Evolutionary conservation across 2,329 filamentous ascomycete species (phyloP).

Genomic region (Purpureocillium takamizusanense): DNA sequence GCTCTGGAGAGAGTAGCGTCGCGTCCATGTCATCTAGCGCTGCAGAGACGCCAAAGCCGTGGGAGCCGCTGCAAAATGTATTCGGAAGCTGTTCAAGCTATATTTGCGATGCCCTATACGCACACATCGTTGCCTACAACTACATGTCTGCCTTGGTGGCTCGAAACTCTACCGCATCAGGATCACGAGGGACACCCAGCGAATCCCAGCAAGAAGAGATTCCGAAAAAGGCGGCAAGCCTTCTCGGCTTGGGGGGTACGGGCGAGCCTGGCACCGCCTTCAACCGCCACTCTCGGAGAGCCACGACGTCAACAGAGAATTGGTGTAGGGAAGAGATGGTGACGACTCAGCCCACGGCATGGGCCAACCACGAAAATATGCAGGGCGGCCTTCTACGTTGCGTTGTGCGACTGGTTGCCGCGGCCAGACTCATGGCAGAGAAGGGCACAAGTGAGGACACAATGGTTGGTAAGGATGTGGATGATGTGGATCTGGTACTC

Average conservation of each 20-base stretch:
- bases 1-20: slow-evolving; percentile 4
- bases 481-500: slow-evolving; percentile 26
- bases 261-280: slow-evolving; percentile 11
- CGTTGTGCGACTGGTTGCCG: slow-evolving; percentile 40
- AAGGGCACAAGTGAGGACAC: slow-evolving; percentile 17
- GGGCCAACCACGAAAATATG: slow-evolving; percentile 25
- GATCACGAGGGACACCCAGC: slow-evolving; percentile 1
- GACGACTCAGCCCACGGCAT: slow-evolving; percentile 7
- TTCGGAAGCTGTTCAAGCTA: slow-evolving; percentile 44
- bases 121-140: slow-evolving; percentile 50
- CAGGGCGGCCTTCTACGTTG: slow-evolving; percentile 41
- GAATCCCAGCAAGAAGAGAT: slow-evolving; percentile 25
- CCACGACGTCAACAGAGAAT: slow-evolving; percentile 14
- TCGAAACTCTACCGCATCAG: slow-evolving; percentile 10
- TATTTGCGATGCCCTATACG: slow-evolving; percentile 50
- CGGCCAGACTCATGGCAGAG: slow-evolving; percentile 30
- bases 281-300: slow-evolving; percentile 14
- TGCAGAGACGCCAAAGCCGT: slow-evolving; percentile 21
- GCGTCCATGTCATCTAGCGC: slow-evolving; percentile 8
- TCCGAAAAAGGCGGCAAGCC: slow-evolving; percentile 41
- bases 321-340: slow-evolving; percentile 18
- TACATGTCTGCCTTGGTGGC: slow-evolving; percentile 35
- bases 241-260: slow-evolving; percentile 35
- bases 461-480: slow-evolving; percentile 18
- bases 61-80: slow-evolving; percentile 39